Evolutionary conservation across 1,284 basidiomycete genomes (phyloP).

Genomic region (Boletus semigastroideus): DNA sequence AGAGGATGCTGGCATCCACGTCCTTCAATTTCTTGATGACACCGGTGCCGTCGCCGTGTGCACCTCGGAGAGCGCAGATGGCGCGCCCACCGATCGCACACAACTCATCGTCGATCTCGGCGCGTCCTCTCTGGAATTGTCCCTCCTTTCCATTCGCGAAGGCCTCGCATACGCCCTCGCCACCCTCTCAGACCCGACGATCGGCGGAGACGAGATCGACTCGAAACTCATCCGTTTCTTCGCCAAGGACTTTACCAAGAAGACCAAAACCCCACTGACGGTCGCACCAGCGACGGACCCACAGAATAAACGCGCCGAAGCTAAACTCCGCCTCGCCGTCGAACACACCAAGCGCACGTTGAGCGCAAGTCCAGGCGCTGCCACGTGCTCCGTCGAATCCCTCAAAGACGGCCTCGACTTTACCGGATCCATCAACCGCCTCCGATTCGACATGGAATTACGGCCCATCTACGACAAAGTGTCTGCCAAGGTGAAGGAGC

Average conservation of each 20-base stretch:
- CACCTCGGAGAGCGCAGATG: constrained; percentile 49
- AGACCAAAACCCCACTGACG: constrained; percentile 80
- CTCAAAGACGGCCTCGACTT: constrained; percentile 95
- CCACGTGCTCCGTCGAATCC: constrained; percentile 90
- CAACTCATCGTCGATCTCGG: constrained; percentile 75
- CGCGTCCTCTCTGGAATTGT: constrained; percentile 59
- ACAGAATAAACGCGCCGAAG: constrained; percentile 84
- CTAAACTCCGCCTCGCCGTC: constrained; percentile 89
- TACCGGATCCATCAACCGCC: constrained; percentile 89
- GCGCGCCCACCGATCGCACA: constrained; percentile 54
- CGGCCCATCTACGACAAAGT: constrained; percentile 74
- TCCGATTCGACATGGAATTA: constrained; percentile 91
- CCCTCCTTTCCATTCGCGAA: constrained; percentile 64
- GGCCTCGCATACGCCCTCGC: constrained; percentile 65
- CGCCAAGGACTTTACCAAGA: constrained; percentile 96
- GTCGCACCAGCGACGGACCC: constrained; percentile 58
- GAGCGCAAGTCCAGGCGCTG: constrained; percentile 83
- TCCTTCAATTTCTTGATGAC: constrained; percentile 86
- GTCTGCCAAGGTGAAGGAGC: constrained; percentile 57
- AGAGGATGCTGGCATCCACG: constrained; percentile 77
- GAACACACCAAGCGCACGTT: constrained; percentile 96
- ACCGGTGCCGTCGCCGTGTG: constrained; percentile 73
- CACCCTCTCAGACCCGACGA: constrained; percentile 42
- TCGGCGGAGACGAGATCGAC: constrained; percentile 72
- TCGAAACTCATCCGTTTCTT: constrained; percentile 88